These are phyloP conservation scores for Clarireedia sp. DNA, from an alignment of 2,329 filamentous ascomycete species.

Conservation along the genomic window DNA sequence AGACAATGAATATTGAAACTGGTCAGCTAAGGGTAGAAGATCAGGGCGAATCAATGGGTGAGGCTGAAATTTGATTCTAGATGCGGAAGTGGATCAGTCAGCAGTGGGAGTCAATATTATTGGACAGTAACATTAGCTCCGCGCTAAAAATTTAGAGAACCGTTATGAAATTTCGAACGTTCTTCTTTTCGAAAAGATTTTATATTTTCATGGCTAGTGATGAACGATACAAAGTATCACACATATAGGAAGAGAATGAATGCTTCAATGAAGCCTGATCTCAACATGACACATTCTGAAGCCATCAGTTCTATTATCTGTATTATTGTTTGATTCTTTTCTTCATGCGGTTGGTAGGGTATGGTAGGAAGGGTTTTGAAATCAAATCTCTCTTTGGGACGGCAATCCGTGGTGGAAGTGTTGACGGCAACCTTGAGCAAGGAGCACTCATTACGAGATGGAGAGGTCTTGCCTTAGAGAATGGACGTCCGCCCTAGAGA, in stretches of 20 bases:
- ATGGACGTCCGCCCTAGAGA: too few species aligned
- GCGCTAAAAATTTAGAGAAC: not conserved
- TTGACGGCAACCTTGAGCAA: too few species aligned
- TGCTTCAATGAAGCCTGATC: conserved; percentile 47
- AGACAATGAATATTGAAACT: conserved; percentile 1
- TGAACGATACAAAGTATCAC: conserved; percentile 47
- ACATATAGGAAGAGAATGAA: conserved; percentile 65
- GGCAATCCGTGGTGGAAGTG: too few species aligned
- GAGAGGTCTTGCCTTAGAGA: too few species aligned
- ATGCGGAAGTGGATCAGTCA: not conserved
- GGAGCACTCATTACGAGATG: too few species aligned
- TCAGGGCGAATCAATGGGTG: not conserved
- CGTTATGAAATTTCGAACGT: not conserved
- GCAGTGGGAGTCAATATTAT: not conserved
- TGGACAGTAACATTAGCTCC: not conserved
- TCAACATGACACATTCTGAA: conserved; percentile 54
- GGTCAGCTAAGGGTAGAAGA: not conserved
- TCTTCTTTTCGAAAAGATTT: conserved; percentile 15
- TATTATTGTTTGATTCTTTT: too few species aligned
- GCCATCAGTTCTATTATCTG: conserved; percentile 28
- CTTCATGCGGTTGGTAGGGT: too few species aligned
- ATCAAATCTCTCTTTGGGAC: too few species aligned
- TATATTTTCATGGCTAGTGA: conserved; percentile 45
- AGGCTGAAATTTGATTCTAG: conserved; percentile 3
- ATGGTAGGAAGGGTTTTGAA: too few species aligned